Conservation (phyloP, 257 asterid genomes). For the Solanum tarijense region DNA sequence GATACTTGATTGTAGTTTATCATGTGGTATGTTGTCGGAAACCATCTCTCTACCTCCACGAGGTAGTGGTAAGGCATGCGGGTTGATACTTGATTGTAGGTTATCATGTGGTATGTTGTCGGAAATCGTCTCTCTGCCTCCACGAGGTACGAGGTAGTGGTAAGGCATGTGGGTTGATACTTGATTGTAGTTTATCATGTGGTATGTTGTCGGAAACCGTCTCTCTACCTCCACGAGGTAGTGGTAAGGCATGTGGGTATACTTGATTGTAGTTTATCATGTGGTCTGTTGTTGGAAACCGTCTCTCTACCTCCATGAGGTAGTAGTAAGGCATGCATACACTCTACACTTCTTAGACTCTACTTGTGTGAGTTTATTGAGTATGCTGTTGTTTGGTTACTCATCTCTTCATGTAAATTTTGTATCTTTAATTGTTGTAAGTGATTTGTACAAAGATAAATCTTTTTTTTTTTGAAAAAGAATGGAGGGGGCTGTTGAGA, state of each 20-base stretch:
- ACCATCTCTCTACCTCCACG: not conserved
- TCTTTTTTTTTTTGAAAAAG: not conserved
- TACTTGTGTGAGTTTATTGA: not conserved
- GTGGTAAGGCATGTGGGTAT: not conserved
- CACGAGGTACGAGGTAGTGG: not conserved
- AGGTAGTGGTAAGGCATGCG: not conserved
- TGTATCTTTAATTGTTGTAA: not conserved
- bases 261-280: not conserved
- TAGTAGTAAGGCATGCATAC: not conserved
- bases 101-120: not conserved
- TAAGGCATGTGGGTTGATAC: not conserved
- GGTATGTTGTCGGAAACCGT: not conserved
- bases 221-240: not conserved
- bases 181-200: not conserved
- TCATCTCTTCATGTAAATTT: not conserved
- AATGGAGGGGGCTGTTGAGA: not conserved
- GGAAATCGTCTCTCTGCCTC: not conserved
- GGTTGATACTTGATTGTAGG: not conserved
- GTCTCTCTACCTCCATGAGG: not conserved
- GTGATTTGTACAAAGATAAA: not conserved
- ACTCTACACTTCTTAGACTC: fast-evolving
- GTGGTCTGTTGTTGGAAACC: not conserved
- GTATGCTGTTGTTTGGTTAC: not conserved
- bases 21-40: not conserved
- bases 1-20: not conserved